Evolutionary conservation across 768 basidiomycete genomes (phyloP), one percentile per base, ranked within the genome.

Genomic region (Trametes maxima): DNA sequence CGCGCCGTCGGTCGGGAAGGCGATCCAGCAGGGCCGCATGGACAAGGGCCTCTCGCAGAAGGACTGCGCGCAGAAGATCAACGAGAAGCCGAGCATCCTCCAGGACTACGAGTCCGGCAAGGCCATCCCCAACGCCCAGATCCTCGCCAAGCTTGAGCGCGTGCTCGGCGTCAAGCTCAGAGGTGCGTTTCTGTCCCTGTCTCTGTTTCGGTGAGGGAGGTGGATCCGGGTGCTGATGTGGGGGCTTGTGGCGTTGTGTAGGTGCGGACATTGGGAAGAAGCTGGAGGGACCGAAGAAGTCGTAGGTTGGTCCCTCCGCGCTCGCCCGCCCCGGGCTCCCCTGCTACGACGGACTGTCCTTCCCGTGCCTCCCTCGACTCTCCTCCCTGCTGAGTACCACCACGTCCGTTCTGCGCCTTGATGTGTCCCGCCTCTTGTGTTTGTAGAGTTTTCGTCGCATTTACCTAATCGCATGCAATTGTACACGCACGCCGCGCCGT

Each of bases 71-170:
- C 87, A 89, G 71, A 93, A 92, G 79, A 85, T 95, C 69, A 98
- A 97, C 73, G 94, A 95, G 78, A 95, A 95, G 75, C 92, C 90
- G 33, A 89, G 89, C 49, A 79, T 94, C 52, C 77, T 94, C 37
- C 90, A 93, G 73, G 94, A 95, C 68, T 94, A 96, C 73, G 95
- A 97, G 75, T 82, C 89, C 3, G 88, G 92, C 57, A 89, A 85
- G 75, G 95, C 94, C 35, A 84, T 93, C 40, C 95, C 95, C 33
- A 94, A 89, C 70, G 77, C 90, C 43, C 90, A 94, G 71, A 86
- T 97, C 68, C 85, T 98, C 35, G 80, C 82, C 57, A 96, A 97
- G 82, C 85, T 97, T 65, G 95, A 98, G 78, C 84, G 94, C 56
- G 77, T 77, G 33, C 81, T 98, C 65, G 88, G 86, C 47, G 88